Conservation (phyloP, 805 yeast species). For the baker's yeast (Saccharomyces cerevisiae) region DNA sequence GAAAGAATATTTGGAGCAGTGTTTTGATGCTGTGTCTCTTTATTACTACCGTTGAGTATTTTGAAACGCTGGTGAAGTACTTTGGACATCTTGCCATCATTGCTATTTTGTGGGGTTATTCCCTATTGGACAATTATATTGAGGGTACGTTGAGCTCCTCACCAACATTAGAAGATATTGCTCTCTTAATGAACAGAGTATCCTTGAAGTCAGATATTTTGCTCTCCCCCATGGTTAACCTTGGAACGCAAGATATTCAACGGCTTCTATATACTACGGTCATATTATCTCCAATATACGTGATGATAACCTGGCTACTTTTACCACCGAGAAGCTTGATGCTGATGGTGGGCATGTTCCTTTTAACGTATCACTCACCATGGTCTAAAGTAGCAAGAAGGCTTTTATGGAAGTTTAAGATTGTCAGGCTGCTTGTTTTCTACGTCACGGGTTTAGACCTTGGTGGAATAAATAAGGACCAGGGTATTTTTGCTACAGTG, state of each 20-base stretch:
- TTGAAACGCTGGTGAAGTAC: conserved; percentile 62
- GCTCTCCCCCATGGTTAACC: conserved; percentile 71
- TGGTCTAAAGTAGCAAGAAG: conserved; percentile 78
- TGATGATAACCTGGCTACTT: conserved; percentile 57
- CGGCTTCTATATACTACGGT: conserved; percentile 76
- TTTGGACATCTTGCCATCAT: conserved; percentile 70
- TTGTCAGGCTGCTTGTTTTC: conserved; percentile 63
- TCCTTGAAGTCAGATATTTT: conserved; percentile 70
- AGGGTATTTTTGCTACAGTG: conserved; percentile 38
- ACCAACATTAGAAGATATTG: conserved; percentile 82
- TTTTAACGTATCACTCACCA: conserved; percentile 78
- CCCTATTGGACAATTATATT: conserved; percentile 48
- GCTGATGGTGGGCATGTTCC: conserved; percentile 47
- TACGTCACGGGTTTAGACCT: conserved; percentile 85
- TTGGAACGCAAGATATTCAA: conserved; percentile 71
- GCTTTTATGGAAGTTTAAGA: conserved; percentile 72
- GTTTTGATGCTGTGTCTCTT: conserved; percentile 40
- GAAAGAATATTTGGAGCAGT: conserved; percentile 68
- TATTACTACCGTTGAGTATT: conserved; percentile 58
- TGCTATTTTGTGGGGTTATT: conserved; percentile 50
- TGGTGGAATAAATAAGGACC: conserved; percentile 37
- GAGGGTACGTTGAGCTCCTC: conserved; percentile 50
- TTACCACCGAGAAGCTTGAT: conserved; percentile 64
- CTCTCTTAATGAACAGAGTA: conserved; percentile 65
- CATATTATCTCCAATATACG: conserved; percentile 77